phyloP scores from a whole-genome alignment of 805 yeast genomes.

The Wickerhamomyces bovis region DNA sequence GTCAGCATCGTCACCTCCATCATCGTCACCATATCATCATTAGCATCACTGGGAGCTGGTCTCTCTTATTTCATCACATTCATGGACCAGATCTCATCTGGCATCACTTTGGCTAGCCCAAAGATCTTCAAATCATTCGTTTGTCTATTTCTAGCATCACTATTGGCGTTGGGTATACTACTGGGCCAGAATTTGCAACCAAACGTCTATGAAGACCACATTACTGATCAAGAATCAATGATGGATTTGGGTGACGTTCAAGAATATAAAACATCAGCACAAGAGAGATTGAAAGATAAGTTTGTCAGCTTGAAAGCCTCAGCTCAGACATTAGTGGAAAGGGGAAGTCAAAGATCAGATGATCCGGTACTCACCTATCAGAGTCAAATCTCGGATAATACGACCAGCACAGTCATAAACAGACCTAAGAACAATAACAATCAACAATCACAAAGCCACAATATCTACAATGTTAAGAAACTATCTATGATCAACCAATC shows the following conservation, averaged over 20 bases:
- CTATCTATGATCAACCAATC: slow-evolving; percentile 21
- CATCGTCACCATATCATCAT: neutral
- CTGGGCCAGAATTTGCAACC: slow-evolving; percentile 2
- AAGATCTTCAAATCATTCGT: slow-evolving; percentile 8
- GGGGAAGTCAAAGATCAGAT: neutral
- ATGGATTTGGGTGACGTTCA: neutral
- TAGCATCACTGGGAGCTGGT: slow-evolving; percentile 20
- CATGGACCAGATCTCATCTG: neutral
- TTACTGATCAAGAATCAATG: neutral
- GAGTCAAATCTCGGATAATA: neutral
- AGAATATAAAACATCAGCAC: neutral
- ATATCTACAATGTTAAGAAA: slow-evolving; percentile 12
- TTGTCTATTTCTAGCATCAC: slow-evolving; percentile 5
- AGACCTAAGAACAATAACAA: neutral
- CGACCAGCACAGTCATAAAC: neutral
- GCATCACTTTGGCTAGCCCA: neutral
- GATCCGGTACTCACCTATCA: neutral
- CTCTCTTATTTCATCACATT: slow-evolving; percentile 12
- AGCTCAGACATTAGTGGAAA: slow-evolving; percentile 24
- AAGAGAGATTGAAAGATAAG: neutral
- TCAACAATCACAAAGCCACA: slow-evolving; percentile 7
- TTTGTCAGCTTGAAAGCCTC: slow-evolving; percentile 21
- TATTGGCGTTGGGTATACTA: slow-evolving; percentile 5
- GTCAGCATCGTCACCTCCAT: neutral
- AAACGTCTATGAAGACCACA: neutral